phyloP scores from a whole-genome alignment of 2,329 filamentous ascomycete genomes.

The Cylindrodendrum hubeiense region DNA sequence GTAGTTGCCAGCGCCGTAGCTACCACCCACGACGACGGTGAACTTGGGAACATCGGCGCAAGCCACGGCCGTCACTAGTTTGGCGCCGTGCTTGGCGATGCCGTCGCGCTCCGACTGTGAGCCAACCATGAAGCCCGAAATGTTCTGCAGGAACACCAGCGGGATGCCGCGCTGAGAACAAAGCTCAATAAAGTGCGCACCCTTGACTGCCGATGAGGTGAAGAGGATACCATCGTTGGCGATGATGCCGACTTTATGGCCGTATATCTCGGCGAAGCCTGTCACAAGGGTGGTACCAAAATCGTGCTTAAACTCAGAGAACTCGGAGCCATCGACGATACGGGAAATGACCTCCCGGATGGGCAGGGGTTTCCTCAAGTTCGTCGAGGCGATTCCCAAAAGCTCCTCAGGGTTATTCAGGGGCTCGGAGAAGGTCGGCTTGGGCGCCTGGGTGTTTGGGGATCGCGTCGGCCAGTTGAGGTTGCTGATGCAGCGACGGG shows the following conservation, averaged over 20 bases:
- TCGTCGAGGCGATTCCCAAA: constrained; percentile 89
- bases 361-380: constrained; percentile 86
- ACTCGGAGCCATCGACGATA: constrained; percentile 90
- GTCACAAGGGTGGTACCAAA: constrained; percentile 93
- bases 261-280: constrained; percentile 90
- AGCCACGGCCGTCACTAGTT: constrained; percentile 94
- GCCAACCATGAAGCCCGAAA: constrained; percentile 98
- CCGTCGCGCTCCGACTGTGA: constrained; percentile 91
- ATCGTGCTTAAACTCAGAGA: constrained; percentile 93
- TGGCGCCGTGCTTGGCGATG: constrained; percentile 97
- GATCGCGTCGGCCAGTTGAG: constrained; percentile 82
- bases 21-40: constrained; percentile 94
- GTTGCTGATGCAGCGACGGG: constrained; percentile 85
- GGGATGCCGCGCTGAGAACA: constrained; percentile 92
- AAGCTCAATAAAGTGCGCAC: constrained; percentile 96
- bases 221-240: constrained; percentile 98
- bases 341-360: constrained; percentile 93
- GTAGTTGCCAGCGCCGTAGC: constrained; percentile 95
- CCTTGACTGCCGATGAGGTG: constrained; percentile 89
- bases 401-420: constrained; percentile 85
- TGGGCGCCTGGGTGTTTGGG: constrained; percentile 52
- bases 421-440: constrained; percentile 74
- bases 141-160: constrained; percentile 95
- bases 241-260: constrained; percentile 90
- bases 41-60: constrained; percentile 97